Evolutionary conservation across 1,284 basidiomycete species (phyloP), one percentile per base, ranked within the genome.

Genomic region (Marasmius tenuissimus): DNA sequence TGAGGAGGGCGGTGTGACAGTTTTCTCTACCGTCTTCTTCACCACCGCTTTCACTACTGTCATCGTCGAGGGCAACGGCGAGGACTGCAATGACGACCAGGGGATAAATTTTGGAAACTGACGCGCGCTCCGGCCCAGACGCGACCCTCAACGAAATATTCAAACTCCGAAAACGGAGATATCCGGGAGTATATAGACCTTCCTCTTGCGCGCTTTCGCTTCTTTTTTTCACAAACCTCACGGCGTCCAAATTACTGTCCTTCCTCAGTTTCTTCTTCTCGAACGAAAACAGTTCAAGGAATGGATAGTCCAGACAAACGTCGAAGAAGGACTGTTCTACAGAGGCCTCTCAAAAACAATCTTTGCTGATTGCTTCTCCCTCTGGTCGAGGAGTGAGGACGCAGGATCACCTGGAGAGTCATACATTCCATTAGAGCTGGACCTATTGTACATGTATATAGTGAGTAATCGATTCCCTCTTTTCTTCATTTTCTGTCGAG

Each of bases 281-380:
- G 62, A 42, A 34, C 45, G 60, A 50, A 65, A 59, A 66, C 65
- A 64, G 69, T 68, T 71, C 68, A 69, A 85, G 77, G 87, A 83
- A 85, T 80, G 81, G 85, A 86, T 76, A 83, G 91, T 88, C 91
- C 91, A 93, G 91, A 93, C 91, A 92, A 88, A 81, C 84, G 91
- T 91, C 88, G 88, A 71, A 92, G 88, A 92, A 58, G 51, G 68
- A 79, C 68, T 66, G 27, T 27, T 27, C 27, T 4, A 27, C 27
- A 4, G 27, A 63, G 73, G 76, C 84, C 72, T 79, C 88, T 88
- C 87, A 84, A 92, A 93, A 93, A 93, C 91, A 92, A 84, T 92
- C 89, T 88, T 84, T 85, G 91, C 91, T 85, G 91, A 91, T 81
- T 79, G 90, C 83, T 86, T 79, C 82, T 93, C 90, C 91, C 91